Evolutionary conservation across 1,284 basidiomycete species (phyloP), one percentile per base, ranked within the genome.

Genomic region (Tremellales sp.): DNA sequence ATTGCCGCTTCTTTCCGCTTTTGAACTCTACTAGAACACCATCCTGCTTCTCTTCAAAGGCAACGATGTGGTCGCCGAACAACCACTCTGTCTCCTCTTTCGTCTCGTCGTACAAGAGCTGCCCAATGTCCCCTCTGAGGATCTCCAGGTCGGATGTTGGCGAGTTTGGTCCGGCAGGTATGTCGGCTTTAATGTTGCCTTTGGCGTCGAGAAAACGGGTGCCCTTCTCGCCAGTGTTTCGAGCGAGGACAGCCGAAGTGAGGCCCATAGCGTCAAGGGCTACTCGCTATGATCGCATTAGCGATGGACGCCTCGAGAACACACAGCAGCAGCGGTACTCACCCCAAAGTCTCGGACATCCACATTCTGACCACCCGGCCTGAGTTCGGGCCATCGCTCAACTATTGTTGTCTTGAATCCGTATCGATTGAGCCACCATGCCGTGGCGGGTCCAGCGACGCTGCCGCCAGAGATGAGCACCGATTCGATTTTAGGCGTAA

Each of bases 81-180:
- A 61, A 43, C 54, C 57, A 55, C 18, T 42, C 36, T 9, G 58
- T 58, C 22, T 54, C 34, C n/a, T 53, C 52, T 21, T 56, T 57
- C 3, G 26, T 54, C 40, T 45, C 31, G 31, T 48, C 40, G 47
- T 52, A 45, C 40, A 60, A 1, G 65, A 65, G 66, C 40, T 74
- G 61, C 36, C 71, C 69, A 18, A 75, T 63, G 40, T 75, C 57
- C 41, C 72, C 70, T 19, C 72, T 61, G 25, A 68, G 50, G 34
- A 73, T 61, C 51, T 65, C 58, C 22, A 29, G 47, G 21, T 62
- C 60, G 27, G 39, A 44, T 3, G 58, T 60, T 14, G 45, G 43
- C 10, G 43, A 37, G 22, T 35, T 32, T 12, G 26, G 44, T 5
- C 38, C 29, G 24, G 61, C 33, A 1, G 63, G 58, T 21, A 72